Evolutionary conservation across 768 basidiomycete genomes (phyloP), one percentile per base, ranked within the genome.

Genomic region (Tulasnella sp.): DNA sequence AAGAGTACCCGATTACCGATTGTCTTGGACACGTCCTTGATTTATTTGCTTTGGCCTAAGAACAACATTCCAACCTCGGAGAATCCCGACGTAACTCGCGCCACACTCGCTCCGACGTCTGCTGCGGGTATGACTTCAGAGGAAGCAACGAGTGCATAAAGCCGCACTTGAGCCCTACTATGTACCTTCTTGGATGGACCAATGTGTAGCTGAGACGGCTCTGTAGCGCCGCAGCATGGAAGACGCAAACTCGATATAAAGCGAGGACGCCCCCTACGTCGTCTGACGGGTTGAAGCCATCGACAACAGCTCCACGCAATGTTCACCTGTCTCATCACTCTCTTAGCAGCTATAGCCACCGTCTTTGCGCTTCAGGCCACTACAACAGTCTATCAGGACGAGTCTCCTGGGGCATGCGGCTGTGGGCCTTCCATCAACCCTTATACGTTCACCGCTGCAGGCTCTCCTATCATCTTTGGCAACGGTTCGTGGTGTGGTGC

Each of bases 401-500:
- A 61, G n/a, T 46, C 73, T 20, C 29, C 73, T 40, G 42, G 42
- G 20, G 73, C 73, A 18, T 74, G 73, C 73, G 73, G 73, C 15
- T 74, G 73, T 29, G 73, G 73, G 29, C 10, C 18, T 20, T 42
- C 26, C 13, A 5, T 48, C 39, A 46, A 74, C 73, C 26, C 73
- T 1, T 74, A 74, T 29, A 46, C 48, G 6, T 74, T 48, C n/a
- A 74, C 73, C 5, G 73, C 73, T 5, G 73, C 73, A 16, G 73
- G 73, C 18, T 74, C 73, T 46, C 42, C 42, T 20, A 23, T 39
- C 16, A 42, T 74, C 42, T 74, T 74, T 46, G 73, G 73, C 11
- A 23, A 32, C n/a, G 73, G 73, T 46, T 46, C 73, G n/a, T 74
- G 73, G 73, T 74, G 73, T 32, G 73, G 73, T 7, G 26, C 15